Percentiles rank a stretch among this genome's conserved stretches.
Evolutionary conservation across 2,329 filamentous ascomycete genomes (phyloP).

Genomic region (Verticillium zaregamsianum): DNA sequence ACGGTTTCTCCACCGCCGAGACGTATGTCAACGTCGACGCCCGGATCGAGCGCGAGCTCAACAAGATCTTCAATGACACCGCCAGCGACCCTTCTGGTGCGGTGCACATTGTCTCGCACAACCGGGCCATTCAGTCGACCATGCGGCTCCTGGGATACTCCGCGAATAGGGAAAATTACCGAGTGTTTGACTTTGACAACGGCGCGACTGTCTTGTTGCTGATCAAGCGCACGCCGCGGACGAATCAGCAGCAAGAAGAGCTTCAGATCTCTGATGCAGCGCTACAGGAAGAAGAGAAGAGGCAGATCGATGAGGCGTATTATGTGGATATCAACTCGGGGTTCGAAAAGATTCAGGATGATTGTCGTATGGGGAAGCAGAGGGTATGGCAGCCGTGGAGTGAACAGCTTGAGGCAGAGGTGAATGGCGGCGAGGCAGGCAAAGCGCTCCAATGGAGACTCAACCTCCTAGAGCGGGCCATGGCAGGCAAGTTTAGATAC

Average conservation of each 20-base stretch:
- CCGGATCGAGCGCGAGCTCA: neutral
- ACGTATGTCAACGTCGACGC: neutral
- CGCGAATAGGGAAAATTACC: neutral
- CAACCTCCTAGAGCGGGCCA: neutral
- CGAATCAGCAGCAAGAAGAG: neutral
- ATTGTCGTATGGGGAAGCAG: neutral
- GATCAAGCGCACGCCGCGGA: neutral
- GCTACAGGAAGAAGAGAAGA: neutral
- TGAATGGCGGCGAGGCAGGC: neutral
- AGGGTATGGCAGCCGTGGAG: neutral
- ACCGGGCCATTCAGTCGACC: neutral
- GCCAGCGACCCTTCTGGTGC: neutral
- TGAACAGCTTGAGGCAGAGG: neutral
- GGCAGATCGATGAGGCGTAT: neutral
- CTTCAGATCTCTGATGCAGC: neutral
- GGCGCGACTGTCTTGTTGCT: neutral
- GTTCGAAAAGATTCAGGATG: neutral
- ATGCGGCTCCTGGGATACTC: neutral
- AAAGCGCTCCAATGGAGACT: neutral
- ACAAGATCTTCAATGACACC: neutral
- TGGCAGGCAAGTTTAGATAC: neutral
- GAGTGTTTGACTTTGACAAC: constrained; percentile 1
- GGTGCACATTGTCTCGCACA: constrained; percentile 1
- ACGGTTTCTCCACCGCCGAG: neutral
- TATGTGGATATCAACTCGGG: neutral